Evolutionary conservation across 495 filamentous ascomycete genomes (phyloP).

Genomic region (Lasiosphaeriaceae sp.): DNA sequence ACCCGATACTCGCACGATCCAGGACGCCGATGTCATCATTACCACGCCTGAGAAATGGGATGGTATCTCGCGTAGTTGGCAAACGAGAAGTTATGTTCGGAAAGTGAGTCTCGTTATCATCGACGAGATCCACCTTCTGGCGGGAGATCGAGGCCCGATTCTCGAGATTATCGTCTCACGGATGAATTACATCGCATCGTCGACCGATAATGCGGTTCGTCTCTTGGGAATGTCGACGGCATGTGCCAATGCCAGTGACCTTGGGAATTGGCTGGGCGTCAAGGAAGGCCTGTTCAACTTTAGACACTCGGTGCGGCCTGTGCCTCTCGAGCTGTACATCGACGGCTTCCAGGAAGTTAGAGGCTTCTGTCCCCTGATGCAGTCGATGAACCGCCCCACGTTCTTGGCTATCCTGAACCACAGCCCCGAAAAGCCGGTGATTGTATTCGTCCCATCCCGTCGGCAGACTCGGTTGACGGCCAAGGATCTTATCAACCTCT

Average conservation of each 20-base stretch:
- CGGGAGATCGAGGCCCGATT: slow-evolving; percentile 93
- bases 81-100: slow-evolving; percentile 90
- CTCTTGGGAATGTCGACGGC: slow-evolving; percentile 98
- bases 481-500: slow-evolving; percentile 92
- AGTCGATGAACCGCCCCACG: slow-evolving; percentile 96
- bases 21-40: slow-evolving; percentile 95
- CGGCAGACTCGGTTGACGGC: slow-evolving; percentile 93
- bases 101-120: slow-evolving; percentile 97
- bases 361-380: slow-evolving; percentile 97
- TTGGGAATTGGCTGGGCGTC: slow-evolving; percentile 96
- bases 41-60: slow-evolving; percentile 99
- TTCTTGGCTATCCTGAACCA: slow-evolving; percentile 96
- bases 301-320: slow-evolving; percentile 93
- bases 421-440: slow-evolving; percentile 93
- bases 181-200: slow-evolving; percentile 98
- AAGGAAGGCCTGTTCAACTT: slow-evolving; percentile 97
- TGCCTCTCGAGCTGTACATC: slow-evolving; percentile 93
- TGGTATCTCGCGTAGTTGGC: slow-evolving; percentile 97
- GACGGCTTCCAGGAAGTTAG: slow-evolving; percentile 94
- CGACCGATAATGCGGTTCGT: slow-evolving; percentile 80
- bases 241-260: slow-evolving; percentile 90
- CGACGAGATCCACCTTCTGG: slow-evolving; percentile 95
- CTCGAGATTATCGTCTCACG: slow-evolving; percentile 98
- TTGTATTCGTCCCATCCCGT: slow-evolving; percentile 96
- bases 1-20: slow-evolving; percentile 89